Percentiles rank a stretch among this genome's conserved stretches.
Conservation (phyloP, 2,329 filamentous ascomycete genomes). For the Ampelomyces quisqualis region DNA sequence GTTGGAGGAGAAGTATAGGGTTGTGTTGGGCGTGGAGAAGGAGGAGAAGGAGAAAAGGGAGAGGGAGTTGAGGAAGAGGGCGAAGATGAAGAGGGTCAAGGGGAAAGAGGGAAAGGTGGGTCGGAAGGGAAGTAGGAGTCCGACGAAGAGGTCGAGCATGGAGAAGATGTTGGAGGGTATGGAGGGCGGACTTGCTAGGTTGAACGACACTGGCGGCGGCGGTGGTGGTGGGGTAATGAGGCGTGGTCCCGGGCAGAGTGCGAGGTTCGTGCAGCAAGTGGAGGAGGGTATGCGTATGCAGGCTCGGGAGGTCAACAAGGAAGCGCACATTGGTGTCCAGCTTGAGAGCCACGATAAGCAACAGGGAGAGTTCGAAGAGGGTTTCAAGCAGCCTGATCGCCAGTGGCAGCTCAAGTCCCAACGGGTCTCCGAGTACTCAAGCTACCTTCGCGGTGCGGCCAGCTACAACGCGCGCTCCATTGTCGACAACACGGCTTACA, state of each 20-base stretch:
- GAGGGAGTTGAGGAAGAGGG: slow-evolving; percentile 9
- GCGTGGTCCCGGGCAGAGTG: not conserved
- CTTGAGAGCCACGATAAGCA: not conserved
- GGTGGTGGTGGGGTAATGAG: not conserved
- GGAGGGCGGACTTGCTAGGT: slow-evolving; percentile 1
- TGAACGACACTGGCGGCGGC: not conserved
- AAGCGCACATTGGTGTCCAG: not conserved
- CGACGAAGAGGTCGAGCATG: slow-evolving; percentile 6
- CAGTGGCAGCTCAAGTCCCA: slow-evolving; percentile 23
- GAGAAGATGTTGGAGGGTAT: slow-evolving; percentile 1
- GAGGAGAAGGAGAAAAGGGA: slow-evolving; percentile 10
- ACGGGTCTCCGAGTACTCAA: slow-evolving; percentile 24
- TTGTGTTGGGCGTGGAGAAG: slow-evolving; percentile 24
- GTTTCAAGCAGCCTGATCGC: slow-evolving; percentile 6
- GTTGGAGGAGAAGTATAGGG: slow-evolving; percentile 31
- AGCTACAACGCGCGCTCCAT: slow-evolving; percentile 11
- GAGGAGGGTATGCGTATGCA: not conserved
- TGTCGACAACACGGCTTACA: slow-evolving; percentile 5
- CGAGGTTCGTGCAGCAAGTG: not conserved
- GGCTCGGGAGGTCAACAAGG: not conserved
- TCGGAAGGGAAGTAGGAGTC: not conserved
- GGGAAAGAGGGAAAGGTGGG: slow-evolving; percentile 1
- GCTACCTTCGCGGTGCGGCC: slow-evolving; percentile 20
- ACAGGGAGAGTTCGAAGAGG: not conserved
- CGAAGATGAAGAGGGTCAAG: slow-evolving; percentile 4